These are phyloP conservation scores for Fomitopsis pulvina DNA, from an alignment of 768 basidiomycete species.

Conservation along the genomic window DNA sequence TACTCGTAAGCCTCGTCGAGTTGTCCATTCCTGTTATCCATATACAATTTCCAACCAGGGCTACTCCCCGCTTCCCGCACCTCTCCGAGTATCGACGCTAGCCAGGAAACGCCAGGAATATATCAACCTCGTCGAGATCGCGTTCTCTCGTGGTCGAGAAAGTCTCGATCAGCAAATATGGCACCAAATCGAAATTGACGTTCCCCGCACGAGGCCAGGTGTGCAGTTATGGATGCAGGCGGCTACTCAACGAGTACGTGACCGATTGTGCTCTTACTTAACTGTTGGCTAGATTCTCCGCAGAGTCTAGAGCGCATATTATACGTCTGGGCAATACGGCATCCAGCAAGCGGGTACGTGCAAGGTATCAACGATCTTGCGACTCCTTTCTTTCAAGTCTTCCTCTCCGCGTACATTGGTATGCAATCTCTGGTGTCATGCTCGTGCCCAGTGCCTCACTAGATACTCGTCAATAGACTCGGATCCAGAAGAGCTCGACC, in stretches of 20 bases:
- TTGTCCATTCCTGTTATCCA: background rate
- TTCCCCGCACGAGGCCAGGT: conserved; percentile 91
- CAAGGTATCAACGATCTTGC: conserved; percentile 99
- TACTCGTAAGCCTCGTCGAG: conserved; percentile 56
- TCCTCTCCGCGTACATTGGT: conserved; percentile 94
- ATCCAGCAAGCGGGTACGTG: conserved; percentile 97
- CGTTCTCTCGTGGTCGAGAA: conserved; percentile 81
- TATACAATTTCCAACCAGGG: conserved; percentile 45
- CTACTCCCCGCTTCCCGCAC: conserved; percentile 81
- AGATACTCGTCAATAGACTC: conserved; percentile 47
- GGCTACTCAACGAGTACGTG: conserved; percentile 78
- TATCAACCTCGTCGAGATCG: conserved; percentile 77
- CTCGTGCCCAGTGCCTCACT: background rate
- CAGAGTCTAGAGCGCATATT: conserved; percentile 92
- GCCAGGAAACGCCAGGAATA: conserved; percentile 91
- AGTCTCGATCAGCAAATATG: conserved; percentile 94
- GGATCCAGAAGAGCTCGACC: conserved; percentile 87
- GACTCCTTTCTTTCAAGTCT: conserved; percentile 97
- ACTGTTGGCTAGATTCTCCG: conserved; percentile 3
- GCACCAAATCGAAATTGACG: conserved; percentile 99
- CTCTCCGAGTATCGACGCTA: conserved; percentile 70
- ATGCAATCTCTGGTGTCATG: conserved; percentile 16
- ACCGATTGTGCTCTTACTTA: background rate
- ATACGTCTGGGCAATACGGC: conserved; percentile 98
- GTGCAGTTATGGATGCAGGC: conserved; percentile 87